phyloP scores from a whole-genome alignment of 2,329 filamentous ascomycete genomes.

The Aspergillus intermedius region DNA sequence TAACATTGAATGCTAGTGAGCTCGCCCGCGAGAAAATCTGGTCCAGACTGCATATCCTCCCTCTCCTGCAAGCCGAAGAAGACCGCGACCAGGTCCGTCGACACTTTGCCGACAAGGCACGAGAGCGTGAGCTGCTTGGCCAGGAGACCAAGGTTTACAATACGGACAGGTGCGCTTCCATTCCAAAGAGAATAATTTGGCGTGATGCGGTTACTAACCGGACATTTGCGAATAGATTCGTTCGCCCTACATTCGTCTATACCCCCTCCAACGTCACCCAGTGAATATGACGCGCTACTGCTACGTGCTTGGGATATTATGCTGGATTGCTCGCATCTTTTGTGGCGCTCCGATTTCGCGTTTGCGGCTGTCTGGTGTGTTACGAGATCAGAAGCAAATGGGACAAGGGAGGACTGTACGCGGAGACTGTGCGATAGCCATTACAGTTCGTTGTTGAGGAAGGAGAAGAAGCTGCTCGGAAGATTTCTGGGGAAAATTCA shows the following conservation, averaged over 20 bases:
- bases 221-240: conserved; percentile 52
- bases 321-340: background rate
- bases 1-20: conserved; percentile 55
- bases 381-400: background rate
- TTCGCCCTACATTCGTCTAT: conserved; percentile 71
- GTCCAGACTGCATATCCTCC: conserved; percentile 90
- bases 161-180: conserved; percentile 66
- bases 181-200: background rate
- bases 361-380: background rate
- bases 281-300: conserved; percentile 33
- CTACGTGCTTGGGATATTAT: background rate
- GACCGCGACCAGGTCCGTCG: conserved; percentile 90
- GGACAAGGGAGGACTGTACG: background rate
- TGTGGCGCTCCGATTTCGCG: background rate
- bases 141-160: conserved; percentile 80
- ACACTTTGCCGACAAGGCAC: conserved; percentile 75
- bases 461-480: background rate
- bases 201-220: conserved; percentile 4
- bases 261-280: conserved; percentile 59
- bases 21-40: conserved; percentile 97
- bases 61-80: conserved; percentile 89
- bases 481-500: conserved; percentile 3
- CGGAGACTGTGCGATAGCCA: background rate
- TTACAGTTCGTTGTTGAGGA: background rate
- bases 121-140: conserved; percentile 86